phyloP scores from a whole-genome alignment of 2,329 filamentous ascomycete genomes.

The Penicillium occitanis region DNA sequence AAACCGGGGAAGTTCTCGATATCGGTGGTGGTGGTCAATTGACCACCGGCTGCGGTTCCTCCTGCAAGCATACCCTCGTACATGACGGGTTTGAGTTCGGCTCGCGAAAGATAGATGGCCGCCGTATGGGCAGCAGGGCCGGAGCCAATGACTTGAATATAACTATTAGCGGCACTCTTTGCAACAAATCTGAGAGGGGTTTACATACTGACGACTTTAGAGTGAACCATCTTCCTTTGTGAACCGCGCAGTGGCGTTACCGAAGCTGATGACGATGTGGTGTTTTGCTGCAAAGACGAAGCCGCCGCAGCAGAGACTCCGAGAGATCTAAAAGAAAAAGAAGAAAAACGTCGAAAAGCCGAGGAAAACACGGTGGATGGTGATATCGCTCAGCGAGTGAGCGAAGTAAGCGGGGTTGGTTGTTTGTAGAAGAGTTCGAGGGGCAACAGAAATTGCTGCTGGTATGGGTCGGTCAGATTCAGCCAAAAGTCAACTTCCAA shows the following conservation, averaged over 20 bases:
- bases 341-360: slow-evolving; percentile 65
- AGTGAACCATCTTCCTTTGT: slow-evolving; percentile 72
- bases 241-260: slow-evolving; percentile 41
- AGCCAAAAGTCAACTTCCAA: background rate
- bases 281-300: slow-evolving; percentile 64
- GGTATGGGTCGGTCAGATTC: background rate
- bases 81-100: slow-evolving; percentile 89
- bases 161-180: too few species aligned
- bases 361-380: slow-evolving; percentile 92
- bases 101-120: slow-evolving; percentile 91
- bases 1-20: slow-evolving; percentile 98
- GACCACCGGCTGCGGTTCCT: slow-evolving; percentile 91
- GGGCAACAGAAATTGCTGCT: background rate
- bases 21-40: slow-evolving; percentile 97
- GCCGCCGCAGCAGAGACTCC: slow-evolving; percentile 72
- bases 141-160: slow-evolving; percentile 71
- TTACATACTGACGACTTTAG: slow-evolving; percentile 75
- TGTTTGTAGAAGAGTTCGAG: background rate
- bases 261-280: slow-evolving; percentile 35
- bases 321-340: slow-evolving; percentile 66
- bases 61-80: slow-evolving; percentile 99
- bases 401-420: slow-evolving; percentile 10
- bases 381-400: slow-evolving; percentile 23
- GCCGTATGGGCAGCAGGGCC: slow-evolving; percentile 97
- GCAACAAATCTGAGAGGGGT: too few species aligned